These are phyloP conservation scores for Fraxinus excelsior DNA, from an alignment of 257 asterid species.

Conservation along the genomic window DNA sequence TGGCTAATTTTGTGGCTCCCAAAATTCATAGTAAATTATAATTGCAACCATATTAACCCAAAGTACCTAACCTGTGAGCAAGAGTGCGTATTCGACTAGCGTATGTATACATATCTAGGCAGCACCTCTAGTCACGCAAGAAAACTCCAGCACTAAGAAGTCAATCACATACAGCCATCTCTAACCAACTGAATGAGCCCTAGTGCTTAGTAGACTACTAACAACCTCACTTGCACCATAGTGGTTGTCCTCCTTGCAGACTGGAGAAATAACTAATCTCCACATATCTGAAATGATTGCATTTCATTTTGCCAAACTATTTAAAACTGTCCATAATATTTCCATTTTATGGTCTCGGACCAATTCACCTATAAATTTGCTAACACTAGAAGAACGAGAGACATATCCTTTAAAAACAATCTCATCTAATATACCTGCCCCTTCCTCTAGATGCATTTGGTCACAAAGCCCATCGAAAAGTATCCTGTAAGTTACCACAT, in stretches of 20 bases:
- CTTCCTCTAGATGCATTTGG: slow-evolving; percentile 51
- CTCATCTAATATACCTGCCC: slow-evolving; percentile 67
- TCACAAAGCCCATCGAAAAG: slow-evolving; percentile 68
- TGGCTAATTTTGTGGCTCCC: not conserved
- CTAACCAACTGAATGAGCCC: slow-evolving; percentile 15
- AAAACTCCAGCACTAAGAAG: not conserved
- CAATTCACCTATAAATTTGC: slow-evolving; percentile 40
- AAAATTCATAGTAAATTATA: not conserved
- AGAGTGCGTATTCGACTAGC: not conserved
- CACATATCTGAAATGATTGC: slow-evolving; percentile 52
- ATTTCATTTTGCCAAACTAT: slow-evolving; percentile 48
- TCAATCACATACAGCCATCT: not conserved
- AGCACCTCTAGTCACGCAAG: not conserved
- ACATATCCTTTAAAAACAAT: slow-evolving; percentile 63
- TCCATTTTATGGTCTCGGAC: slow-evolving; percentile 37
- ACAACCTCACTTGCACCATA: slow-evolving; percentile 39
- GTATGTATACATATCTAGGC: not conserved
- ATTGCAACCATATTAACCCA: slow-evolving; percentile 3
- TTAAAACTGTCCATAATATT: slow-evolving; percentile 36
- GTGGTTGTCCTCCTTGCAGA: slow-evolving; percentile 30
- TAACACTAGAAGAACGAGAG: slow-evolving; percentile 44
- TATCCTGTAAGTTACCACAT: slow-evolving; percentile 63
- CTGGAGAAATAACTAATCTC: slow-evolving; percentile 47
- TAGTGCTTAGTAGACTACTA: slow-evolving; percentile 26
- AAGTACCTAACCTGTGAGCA: not conserved